These are phyloP conservation scores for Chrysoporthe cubensis DNA, from an alignment of 2,329 filamentous ascomycete species.

Conservation along the genomic window DNA sequence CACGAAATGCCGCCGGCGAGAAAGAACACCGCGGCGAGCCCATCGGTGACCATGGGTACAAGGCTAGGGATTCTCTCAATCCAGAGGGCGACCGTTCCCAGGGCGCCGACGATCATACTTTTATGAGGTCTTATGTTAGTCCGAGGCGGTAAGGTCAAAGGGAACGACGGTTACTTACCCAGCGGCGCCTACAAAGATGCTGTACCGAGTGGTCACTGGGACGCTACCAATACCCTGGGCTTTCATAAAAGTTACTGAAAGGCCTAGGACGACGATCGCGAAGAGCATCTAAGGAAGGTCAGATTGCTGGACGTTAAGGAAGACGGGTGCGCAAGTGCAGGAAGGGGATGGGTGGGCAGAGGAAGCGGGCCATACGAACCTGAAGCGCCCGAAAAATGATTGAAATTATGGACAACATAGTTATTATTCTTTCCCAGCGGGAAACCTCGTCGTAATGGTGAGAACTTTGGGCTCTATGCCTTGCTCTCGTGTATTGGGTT, in stretches of 20 bases:
- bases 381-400: background rate
- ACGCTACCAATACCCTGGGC: conserved; percentile 30
- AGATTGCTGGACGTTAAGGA: background rate
- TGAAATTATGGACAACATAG: conserved; percentile 7
- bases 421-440: too few species aligned
- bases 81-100: conserved; percentile 36
- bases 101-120: conserved; percentile 35
- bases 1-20: conserved; percentile 39
- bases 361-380: background rate
- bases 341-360: too few species aligned
- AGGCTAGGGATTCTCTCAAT: conserved; percentile 37
- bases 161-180: conserved; percentile 19
- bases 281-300: conserved; percentile 35
- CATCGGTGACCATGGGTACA: conserved; percentile 35
- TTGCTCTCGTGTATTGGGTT: background rate
- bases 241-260: conserved; percentile 40
- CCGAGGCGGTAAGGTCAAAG: background rate
- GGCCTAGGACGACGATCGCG: conserved; percentile 38
- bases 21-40: conserved; percentile 37
- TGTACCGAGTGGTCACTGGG: conserved; percentile 39
- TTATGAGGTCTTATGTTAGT: background rate
- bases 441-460: background rate
- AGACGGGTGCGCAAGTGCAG: background rate
- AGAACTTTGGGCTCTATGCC: background rate
- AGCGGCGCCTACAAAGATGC: conserved; percentile 39